Percentiles rank a stretch among this genome's conserved stretches.
phyloP scores from a whole-genome alignment of 768 basidiomycete species.

The Royoungia palumana region DNA sequence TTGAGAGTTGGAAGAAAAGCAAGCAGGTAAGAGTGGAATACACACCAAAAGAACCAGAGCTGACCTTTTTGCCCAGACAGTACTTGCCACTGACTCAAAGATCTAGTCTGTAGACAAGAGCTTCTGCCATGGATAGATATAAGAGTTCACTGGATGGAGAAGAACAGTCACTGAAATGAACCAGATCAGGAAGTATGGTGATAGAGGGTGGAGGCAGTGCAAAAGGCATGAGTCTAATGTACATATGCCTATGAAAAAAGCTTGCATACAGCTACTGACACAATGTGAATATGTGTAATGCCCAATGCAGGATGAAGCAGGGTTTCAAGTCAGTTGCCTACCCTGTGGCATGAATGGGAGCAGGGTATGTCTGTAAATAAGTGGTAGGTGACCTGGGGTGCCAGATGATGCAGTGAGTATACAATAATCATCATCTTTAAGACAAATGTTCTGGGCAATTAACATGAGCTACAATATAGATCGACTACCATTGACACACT shows the following conservation, averaged over 20 bases:
- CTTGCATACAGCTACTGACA: conserved; percentile 36
- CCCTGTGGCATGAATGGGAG: conserved; percentile 11
- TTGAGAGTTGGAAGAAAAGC: conserved; percentile 8
- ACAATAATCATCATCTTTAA: conserved; percentile 26
- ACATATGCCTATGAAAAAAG: conserved; percentile 33
- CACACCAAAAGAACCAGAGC: conserved; percentile 95
- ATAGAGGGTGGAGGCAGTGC: conserved; percentile 30
- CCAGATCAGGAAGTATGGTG: conserved; percentile 12
- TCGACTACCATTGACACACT: conserved; percentile 63
- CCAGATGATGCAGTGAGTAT: conserved; percentile 13
- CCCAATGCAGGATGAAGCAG: conserved; percentile 32
- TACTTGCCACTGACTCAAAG: conserved; percentile 93
- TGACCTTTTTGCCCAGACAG: conserved; percentile 98
- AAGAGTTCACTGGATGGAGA: conserved; percentile 11
- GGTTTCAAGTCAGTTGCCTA: conserved; percentile 16
- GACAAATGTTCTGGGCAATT: conserved; percentile 27
- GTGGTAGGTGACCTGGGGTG: conserved; percentile 6
- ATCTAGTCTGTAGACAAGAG: conserved; percentile 68
- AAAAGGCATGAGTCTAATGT: conserved; percentile 29
- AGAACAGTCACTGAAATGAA: conserved; percentile 14
- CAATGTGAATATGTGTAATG: conserved; percentile 34
- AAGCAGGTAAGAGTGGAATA: conserved; percentile 11
- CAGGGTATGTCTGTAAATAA: conserved; percentile 33
- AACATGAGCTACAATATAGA: conserved; percentile 18
- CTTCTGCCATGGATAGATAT: conserved; percentile 65